A percentile compares a stretch with the other conserved stretches of the same genome.
phyloP scores from a whole-genome alignment of 164 flowering plant genomes.

The Stephania japonica region DNA sequence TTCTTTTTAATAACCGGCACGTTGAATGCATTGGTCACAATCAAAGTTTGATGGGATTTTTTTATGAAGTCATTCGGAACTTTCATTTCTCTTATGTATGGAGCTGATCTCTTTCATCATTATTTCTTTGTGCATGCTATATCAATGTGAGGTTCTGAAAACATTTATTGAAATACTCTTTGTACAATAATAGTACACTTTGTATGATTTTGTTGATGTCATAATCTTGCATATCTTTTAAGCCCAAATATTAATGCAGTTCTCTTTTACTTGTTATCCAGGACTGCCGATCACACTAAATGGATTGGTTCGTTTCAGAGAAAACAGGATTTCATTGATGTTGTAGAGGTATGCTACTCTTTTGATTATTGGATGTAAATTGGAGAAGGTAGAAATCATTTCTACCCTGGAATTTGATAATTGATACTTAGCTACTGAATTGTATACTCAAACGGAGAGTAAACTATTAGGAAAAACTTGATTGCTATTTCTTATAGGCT shows the following conservation, averaged over 20 bases:
- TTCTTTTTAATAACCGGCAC: too few species aligned
- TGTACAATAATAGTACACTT: not conserved
- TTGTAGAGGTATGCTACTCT: slow-evolving; percentile 64
- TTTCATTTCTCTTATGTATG: not conserved
- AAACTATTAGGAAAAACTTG: too few species aligned
- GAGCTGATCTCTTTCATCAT: not conserved
- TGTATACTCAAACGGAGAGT: too few species aligned
- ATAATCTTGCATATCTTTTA: not conserved
- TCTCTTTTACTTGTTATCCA: slow-evolving; percentile 20
- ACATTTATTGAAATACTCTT: not conserved
- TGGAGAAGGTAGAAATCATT: not conserved
- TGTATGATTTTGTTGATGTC: not conserved
- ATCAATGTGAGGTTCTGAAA: not conserved
- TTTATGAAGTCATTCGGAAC: not conserved
- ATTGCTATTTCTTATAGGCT: too few species aligned
- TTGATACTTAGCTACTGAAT: not conserved
- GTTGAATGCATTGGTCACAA: too few species aligned
- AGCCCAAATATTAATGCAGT: not conserved
- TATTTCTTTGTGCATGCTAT: not conserved
- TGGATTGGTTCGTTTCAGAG: slow-evolving; percentile 84
- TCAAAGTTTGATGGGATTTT: not conserved
- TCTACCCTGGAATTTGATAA: not conserved
- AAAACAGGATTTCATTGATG: slow-evolving; percentile 90
- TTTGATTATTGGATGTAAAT: not conserved
- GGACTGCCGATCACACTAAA: slow-evolving; percentile 97